Evolutionary conservation across 345 rosid genomes (phyloP).

Genomic region (Alliaria petiolata): DNA sequence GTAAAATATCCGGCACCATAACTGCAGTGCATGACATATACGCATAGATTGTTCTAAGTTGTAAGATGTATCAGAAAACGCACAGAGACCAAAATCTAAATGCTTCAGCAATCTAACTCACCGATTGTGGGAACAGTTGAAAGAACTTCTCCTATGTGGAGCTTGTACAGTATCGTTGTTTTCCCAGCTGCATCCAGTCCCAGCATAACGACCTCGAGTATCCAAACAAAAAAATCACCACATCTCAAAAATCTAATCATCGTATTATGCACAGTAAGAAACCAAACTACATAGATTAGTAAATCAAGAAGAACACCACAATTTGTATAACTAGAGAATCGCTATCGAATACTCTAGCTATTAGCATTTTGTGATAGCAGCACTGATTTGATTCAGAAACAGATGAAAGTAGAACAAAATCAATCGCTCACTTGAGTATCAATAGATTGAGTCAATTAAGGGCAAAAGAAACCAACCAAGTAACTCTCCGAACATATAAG

Average conservation of each 20-base stretch:
- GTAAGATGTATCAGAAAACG: neutral
- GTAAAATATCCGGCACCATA: neutral
- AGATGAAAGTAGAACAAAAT: neutral
- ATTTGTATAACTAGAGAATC: neutral
- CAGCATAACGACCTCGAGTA: constrained; percentile 87
- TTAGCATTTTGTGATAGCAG: neutral
- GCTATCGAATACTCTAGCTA: neutral
- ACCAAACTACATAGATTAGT: neutral
- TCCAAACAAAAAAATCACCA: constrained; percentile 20
- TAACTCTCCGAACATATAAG: neutral
- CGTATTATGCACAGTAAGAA: neutral
- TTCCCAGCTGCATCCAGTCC: constrained; percentile 98
- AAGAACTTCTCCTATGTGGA: constrained; percentile 94
- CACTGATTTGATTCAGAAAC: neutral
- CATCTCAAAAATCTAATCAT: neutral
- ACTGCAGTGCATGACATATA: neutral
- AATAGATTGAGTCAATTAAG: neutral
- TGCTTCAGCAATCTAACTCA: constrained; percentile 26
- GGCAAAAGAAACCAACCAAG: neutral
- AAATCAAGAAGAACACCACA: neutral
- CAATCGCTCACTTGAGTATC: neutral
- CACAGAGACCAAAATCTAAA: neutral
- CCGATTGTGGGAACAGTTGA: constrained; percentile 98
- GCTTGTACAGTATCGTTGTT: constrained; percentile 93
- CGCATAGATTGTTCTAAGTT: neutral